These are phyloP conservation scores for Castanea sativa DNA, from an alignment of 306 rosid species.

Conservation along the genomic window DNA sequence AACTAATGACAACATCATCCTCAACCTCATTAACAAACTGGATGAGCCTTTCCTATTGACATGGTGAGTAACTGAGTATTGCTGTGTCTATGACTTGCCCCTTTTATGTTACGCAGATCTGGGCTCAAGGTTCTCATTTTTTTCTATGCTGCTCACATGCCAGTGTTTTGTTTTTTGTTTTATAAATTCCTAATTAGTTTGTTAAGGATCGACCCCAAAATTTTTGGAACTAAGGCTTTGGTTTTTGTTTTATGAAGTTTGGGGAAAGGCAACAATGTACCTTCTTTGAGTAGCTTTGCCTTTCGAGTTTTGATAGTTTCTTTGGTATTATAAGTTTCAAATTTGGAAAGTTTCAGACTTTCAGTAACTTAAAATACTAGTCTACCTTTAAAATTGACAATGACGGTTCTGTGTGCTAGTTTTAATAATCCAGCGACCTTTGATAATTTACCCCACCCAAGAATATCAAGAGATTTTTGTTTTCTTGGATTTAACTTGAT, in stretches of 20 bases:
- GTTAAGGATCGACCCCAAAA: no score
- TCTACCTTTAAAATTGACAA: neutral
- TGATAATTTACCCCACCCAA: neutral
- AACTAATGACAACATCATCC: constrained; percentile 82
- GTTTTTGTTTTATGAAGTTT: neutral
- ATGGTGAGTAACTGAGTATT: constrained; percentile 71
- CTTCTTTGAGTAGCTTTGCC: neutral
- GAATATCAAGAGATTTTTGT: neutral
- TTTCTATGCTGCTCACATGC: neutral
- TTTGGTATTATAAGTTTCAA: neutral
- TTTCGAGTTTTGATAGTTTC: neutral
- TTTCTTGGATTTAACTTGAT: neutral
- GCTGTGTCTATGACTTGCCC: neutral
- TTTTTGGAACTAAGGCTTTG: no score
- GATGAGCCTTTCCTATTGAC: constrained; percentile 82
- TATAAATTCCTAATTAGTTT: no score
- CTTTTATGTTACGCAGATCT: neutral
- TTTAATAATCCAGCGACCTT: neutral
- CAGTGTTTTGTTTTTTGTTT: neutral
- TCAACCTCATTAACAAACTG: constrained; percentile 88
- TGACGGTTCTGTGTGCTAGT: neutral
- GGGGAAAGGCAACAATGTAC: neutral
- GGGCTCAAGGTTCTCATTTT: neutral
- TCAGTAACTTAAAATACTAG: neutral
- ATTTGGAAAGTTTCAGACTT: neutral